These are phyloP conservation scores for Saturnispora dispora DNA, from an alignment of 805 yeast genomes.

Conservation along the genomic window DNA sequence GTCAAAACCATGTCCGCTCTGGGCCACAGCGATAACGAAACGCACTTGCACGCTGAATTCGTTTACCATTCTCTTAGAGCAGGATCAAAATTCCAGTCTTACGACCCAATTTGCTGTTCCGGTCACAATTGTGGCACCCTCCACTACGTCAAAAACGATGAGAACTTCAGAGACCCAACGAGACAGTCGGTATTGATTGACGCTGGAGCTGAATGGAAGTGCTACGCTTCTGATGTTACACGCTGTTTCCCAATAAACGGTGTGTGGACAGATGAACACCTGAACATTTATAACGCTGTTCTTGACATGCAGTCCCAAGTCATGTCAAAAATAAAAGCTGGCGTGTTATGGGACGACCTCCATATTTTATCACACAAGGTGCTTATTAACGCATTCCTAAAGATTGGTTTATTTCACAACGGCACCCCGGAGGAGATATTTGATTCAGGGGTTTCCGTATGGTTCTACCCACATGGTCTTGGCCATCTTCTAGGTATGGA, in stretches of 20 bases:
- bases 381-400: constrained; percentile 58
- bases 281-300: constrained; percentile 72
- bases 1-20: constrained; percentile 86
- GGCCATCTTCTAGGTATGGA: constrained; percentile 94
- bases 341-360: constrained; percentile 75
- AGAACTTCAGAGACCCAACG: constrained; percentile 31
- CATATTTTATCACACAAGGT: constrained; percentile 76
- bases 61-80: constrained; percentile 88
- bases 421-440: constrained; percentile 55
- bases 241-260: constrained; percentile 91
- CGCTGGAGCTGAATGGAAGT: constrained; percentile 96
- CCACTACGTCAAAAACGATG: constrained; percentile 79
- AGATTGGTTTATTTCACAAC: constrained; percentile 64
- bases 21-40: constrained; percentile 80
- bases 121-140: constrained; percentile 88
- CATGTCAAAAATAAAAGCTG: constrained; percentile 69
- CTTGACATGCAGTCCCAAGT: constrained; percentile 72
- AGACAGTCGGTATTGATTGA: constrained; percentile 72
- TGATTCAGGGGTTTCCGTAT: constrained; percentile 58
- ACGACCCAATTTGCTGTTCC: constrained; percentile 93
- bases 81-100: constrained; percentile 82
- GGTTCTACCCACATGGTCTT: constrained; percentile 91
- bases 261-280: constrained; percentile 80
- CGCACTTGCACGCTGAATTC: constrained; percentile 93
- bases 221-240: constrained; percentile 90